phyloP scores from a whole-genome alignment of 129 eudicot species.

The Rutidosis leptorrhynchoides region DNA sequence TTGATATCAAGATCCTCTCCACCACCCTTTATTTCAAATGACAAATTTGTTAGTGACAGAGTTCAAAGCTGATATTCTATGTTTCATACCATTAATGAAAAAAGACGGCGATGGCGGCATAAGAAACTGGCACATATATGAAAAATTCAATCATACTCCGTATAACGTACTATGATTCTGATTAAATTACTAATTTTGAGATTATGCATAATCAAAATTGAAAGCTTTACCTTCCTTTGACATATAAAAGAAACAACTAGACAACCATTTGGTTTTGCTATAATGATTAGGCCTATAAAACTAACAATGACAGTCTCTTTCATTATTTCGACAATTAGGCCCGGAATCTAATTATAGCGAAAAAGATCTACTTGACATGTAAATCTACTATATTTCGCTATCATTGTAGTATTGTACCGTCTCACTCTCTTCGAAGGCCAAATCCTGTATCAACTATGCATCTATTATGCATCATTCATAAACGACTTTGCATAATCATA shows the following conservation, averaged over 20 bases:
- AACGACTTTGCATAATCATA: slow-evolving; percentile 12
- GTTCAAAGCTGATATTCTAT: slow-evolving; percentile 24
- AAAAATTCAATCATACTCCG: slow-evolving; percentile 3
- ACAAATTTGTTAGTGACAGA: slow-evolving; percentile 6
- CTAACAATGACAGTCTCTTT: slow-evolving; percentile 13
- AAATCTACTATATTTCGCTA: slow-evolving; percentile 8
- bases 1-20: slow-evolving; percentile 28
- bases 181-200: slow-evolving; percentile 3
- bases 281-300: slow-evolving; percentile 8
- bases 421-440: slow-evolving; percentile 23
- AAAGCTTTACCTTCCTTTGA: slow-evolving; percentile 28
- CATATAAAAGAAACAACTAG: slow-evolving; percentile 16
- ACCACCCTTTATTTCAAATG: slow-evolving; percentile 23
- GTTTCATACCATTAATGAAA: slow-evolving; percentile 27
- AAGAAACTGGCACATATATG: slow-evolving; percentile 1
- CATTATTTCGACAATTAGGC: background rate
- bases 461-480: background rate
- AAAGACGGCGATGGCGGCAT: background rate
- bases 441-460: background rate
- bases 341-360: background rate
- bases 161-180: background rate
- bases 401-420: slow-evolving; percentile 12
- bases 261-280: slow-evolving; percentile 16
- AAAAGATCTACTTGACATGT: background rate
- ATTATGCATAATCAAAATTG: slow-evolving; percentile 19